phyloP scores from a whole-genome alignment of 257 asterid genomes.

The Ocimum tenuiflorum region DNA sequence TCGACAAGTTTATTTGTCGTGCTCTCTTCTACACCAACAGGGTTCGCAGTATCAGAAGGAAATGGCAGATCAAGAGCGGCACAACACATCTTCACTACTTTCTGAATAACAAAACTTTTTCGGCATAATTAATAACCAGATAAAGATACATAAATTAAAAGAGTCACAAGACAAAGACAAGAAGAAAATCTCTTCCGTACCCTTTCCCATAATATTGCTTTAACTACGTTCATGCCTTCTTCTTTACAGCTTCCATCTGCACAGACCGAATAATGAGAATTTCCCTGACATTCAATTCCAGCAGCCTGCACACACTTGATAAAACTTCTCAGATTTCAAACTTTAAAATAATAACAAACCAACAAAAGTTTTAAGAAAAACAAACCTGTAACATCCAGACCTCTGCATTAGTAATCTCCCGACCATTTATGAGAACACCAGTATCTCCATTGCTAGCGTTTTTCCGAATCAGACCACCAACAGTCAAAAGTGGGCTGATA shows the following conservation, averaged over 20 bases:
- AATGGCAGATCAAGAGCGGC: slow-evolving; percentile 59
- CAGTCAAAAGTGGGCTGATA: slow-evolving; percentile 46
- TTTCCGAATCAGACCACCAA: slow-evolving; percentile 40
- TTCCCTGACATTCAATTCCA: slow-evolving; percentile 57
- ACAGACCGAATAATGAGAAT: slow-evolving; percentile 56
- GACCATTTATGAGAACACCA: slow-evolving; percentile 43
- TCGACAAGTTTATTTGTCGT: slow-evolving; percentile 23
- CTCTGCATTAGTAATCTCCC: slow-evolving; percentile 70
- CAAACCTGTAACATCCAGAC: slow-evolving; percentile 55
- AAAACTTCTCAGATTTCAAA: slow-evolving; percentile 14
- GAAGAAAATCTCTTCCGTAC: slow-evolving; percentile 36
- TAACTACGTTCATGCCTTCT: slow-evolving; percentile 61
- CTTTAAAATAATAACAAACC: neutral
- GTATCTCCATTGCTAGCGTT: slow-evolving; percentile 84
- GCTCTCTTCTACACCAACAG: slow-evolving; percentile 27
- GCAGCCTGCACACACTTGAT: slow-evolving; percentile 38
- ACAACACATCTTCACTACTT: slow-evolving; percentile 47
- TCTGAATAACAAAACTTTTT: slow-evolving; percentile 35
- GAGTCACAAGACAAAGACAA: neutral
- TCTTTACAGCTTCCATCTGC: slow-evolving; percentile 54
- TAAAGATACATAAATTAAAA: neutral
- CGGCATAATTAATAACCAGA: slow-evolving; percentile 2
- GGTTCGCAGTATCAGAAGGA: slow-evolving; percentile 39
- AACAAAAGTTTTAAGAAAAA: neutral
- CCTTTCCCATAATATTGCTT: slow-evolving; percentile 75